Base-by-base conservation (phyloP, 345 rosid genomes). In the Clarkia xantiana region DNA sequence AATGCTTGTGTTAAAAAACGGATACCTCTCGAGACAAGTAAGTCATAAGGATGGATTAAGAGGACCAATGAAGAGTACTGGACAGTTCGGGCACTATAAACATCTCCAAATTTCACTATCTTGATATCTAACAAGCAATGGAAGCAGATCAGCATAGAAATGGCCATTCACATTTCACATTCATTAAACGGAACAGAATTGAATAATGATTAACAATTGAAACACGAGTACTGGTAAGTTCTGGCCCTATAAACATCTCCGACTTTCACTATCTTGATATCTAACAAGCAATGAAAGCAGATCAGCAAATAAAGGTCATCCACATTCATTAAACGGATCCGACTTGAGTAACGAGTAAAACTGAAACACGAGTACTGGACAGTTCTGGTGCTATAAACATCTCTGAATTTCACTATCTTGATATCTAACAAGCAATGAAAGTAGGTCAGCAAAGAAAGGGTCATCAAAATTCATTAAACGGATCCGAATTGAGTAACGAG, bases 61-160 rank as follows among this genome's bases (percentile, higher is more conserved):
- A 55, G 45, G 14, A 40, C 23, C 39, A 71, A 14, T 0, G 80
- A 71, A 2, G 86, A 73, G 53, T 61, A 76, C 19, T 66, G 71
- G 16, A 52, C 75, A 4, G 77, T 71, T 67, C 52, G 68, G 29
- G 74, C 81, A 65, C 66, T 62, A 43, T 73, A 34, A 48, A 64
- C 57, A 29, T 57, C 62, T 25, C 68, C 67, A 53, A 70, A 70
- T 58, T 51, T 68, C 9, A 59, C 44, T 29, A 79, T 60, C 62
- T 79, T 79, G 51, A 76, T 63, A 64, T 79, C 81, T 75, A 62
- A n/a, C n/a, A n/a, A n/a, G n/a, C n/a, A n/a, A n/a, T n/a, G n/a
- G n/a, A n/a, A n/a, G n/a, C n/a, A n/a, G n/a, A n/a, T n/a, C n/a
- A n/a, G n/a, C n/a, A n/a, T n/a, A n/a, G n/a, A n/a, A n/a, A n/a